Percentiles rank a stretch among this genome's conserved stretches.
These are phyloP conservation scores for Hagleromyces aurorensis DNA, from an alignment of 805 yeast species.

Conservation along the genomic window DNA sequence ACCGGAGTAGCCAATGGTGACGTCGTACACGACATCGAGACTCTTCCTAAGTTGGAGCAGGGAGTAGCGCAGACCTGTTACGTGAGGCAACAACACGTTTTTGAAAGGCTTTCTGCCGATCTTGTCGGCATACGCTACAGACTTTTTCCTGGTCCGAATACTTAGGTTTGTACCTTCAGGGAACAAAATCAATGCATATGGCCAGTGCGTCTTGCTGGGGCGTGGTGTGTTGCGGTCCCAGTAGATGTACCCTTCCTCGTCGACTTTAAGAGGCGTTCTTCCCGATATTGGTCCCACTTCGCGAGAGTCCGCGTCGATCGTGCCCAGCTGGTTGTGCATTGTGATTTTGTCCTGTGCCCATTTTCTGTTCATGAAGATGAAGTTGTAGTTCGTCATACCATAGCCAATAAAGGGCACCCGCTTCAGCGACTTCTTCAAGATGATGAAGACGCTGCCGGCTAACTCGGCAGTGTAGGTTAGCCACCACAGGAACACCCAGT, in stretches of 20 bases:
- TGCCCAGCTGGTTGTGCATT: slow-evolving; percentile 47
- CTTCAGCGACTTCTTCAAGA: slow-evolving; percentile 66
- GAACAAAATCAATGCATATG: slow-evolving; percentile 66
- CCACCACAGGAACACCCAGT: slow-evolving; percentile 91
- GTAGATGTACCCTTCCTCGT: slow-evolving; percentile 21
- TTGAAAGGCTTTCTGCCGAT: slow-evolving; percentile 41
- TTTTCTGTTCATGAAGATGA: slow-evolving; percentile 72
- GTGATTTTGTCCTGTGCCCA: slow-evolving; percentile 62
- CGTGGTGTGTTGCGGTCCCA: slow-evolving; percentile 18
- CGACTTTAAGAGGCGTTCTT: slow-evolving; percentile 16
- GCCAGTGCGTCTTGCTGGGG: slow-evolving; percentile 32
- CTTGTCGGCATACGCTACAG: slow-evolving; percentile 50
- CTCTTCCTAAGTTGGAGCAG: slow-evolving; percentile 48
- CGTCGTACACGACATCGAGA: slow-evolving; percentile 60
- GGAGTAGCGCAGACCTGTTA: slow-evolving; percentile 67
- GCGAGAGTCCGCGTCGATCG: slow-evolving; percentile 53
- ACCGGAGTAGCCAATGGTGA: slow-evolving; percentile 78
- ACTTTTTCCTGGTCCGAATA: slow-evolving; percentile 49
- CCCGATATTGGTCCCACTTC: slow-evolving; percentile 48
- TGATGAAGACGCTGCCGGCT: slow-evolving; percentile 60
- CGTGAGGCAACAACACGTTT: slow-evolving; percentile 74
- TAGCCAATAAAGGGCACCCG: slow-evolving; percentile 69
- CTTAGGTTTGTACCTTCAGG: slow-evolving; percentile 95
- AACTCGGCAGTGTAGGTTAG: slow-evolving; percentile 57
- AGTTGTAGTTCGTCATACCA: slow-evolving; percentile 74